Conservation (phyloP, 306 rosid species). For the Acacia crassicarpa region DNA sequence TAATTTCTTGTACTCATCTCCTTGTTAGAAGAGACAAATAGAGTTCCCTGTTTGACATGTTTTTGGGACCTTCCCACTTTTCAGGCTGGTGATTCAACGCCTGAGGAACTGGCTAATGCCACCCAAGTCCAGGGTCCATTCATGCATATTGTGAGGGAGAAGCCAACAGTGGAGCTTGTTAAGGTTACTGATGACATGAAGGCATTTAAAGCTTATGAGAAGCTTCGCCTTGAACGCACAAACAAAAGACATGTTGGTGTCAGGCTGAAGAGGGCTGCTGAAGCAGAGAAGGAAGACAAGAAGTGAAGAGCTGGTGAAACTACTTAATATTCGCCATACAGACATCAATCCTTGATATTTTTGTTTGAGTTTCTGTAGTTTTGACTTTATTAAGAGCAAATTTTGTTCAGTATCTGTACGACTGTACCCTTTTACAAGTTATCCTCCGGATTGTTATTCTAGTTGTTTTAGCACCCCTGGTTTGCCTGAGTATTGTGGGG, state of each 20-base stretch:
- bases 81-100: conserved; percentile 61
- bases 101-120: conserved; percentile 69
- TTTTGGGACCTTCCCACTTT: neutral
- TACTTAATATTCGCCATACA: neutral
- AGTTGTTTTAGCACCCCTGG: neutral
- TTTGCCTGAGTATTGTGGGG: neutral
- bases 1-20: neutral
- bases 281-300: conserved; percentile 79
- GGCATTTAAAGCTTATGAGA: conserved; percentile 61
- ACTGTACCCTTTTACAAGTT: neutral
- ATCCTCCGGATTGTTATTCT: neutral
- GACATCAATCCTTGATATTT: neutral
- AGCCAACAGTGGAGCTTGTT: conserved; percentile 56
- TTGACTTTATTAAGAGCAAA: neutral
- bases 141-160: conserved; percentile 57
- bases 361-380: conserved; percentile 13
- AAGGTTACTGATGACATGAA: conserved; percentile 67
- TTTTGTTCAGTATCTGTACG: neutral
- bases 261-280: conserved; percentile 63
- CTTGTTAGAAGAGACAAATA: neutral
- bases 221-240: conserved; percentile 60
- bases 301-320: conserved; percentile 38
- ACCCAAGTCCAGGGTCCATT: conserved; percentile 60
- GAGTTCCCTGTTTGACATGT: neutral
- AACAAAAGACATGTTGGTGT: conserved; percentile 59